Percentiles rank a stretch among this genome's conserved stretches.
phyloP scores from a whole-genome alignment of 495 filamentous ascomycete genomes.

The Symbiotaphrina buchneri region DNA sequence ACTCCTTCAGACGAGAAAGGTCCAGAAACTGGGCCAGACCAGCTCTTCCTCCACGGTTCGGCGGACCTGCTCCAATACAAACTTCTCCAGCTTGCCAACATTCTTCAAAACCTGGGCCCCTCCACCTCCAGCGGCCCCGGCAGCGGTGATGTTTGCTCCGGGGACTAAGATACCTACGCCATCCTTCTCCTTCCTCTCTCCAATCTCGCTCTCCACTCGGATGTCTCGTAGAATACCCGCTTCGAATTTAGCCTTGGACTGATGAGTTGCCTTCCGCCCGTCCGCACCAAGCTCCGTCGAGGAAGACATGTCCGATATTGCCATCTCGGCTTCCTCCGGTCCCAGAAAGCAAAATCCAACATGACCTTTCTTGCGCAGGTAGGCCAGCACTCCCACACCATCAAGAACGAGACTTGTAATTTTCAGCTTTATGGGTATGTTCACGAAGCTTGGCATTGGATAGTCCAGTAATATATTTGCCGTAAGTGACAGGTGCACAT shows the following conservation, averaged over 20 bases:
- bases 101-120: slow-evolving; percentile 92
- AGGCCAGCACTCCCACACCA: slow-evolving; percentile 75
- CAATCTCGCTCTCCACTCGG: slow-evolving; percentile 91
- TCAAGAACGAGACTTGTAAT: slow-evolving; percentile 91
- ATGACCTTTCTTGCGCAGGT: slow-evolving; percentile 57
- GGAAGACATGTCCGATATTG: no score
- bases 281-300: slow-evolving; percentile 15
- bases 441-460: slow-evolving; percentile 90
- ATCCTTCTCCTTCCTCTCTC: slow-evolving; percentile 66
- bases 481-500: slow-evolving; percentile 67
- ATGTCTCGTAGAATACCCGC: slow-evolving; percentile 78
- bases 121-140: no score
- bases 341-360: slow-evolving; percentile 79
- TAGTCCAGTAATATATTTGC: slow-evolving; percentile 93
- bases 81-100: slow-evolving; percentile 93
- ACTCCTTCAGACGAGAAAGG: slow-evolving; percentile 52
- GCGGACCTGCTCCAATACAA: slow-evolving; percentile 88
- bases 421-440: slow-evolving; percentile 73
- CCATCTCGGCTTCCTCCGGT: slow-evolving; percentile 65
- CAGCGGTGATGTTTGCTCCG: no score
- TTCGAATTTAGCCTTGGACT: slow-evolving; percentile 7
- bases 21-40: slow-evolving; percentile 96
- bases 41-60: slow-evolving; percentile 97
- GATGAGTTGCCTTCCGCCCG: slow-evolving; percentile 10
- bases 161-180: no score